phyloP scores from a whole-genome alignment of 2,329 filamentous ascomycete species.

The Fusarium agapanthi region DNA sequence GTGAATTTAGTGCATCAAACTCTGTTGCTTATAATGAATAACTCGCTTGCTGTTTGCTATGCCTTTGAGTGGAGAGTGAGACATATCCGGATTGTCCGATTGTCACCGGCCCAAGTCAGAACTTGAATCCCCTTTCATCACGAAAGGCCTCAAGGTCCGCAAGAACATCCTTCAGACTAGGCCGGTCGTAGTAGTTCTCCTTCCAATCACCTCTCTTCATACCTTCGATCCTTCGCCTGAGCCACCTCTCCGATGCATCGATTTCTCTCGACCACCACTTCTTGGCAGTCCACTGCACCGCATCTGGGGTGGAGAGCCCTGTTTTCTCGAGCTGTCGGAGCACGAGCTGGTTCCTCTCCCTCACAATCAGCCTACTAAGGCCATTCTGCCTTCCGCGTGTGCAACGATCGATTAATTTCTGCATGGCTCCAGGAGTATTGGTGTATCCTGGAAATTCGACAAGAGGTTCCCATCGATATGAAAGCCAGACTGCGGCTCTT shows the following conservation, averaged over 20 bases:
- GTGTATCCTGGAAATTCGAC: slow-evolving; percentile 65
- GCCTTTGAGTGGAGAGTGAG: background rate
- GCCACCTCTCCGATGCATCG: slow-evolving; percentile 56
- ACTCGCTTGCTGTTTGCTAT: background rate
- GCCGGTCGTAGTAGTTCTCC: slow-evolving; percentile 60
- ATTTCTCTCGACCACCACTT: slow-evolving; percentile 61
- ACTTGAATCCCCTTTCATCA: slow-evolving; percentile 26
- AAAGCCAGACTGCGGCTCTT: slow-evolving; percentile 65
- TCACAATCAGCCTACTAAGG: slow-evolving; percentile 55
- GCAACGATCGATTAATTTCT: slow-evolving; percentile 60
- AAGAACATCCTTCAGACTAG: slow-evolving; percentile 56
- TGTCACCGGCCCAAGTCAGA: slow-evolving; percentile 12
- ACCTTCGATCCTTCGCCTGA: slow-evolving; percentile 51
- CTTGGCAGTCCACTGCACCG: slow-evolving; percentile 50
- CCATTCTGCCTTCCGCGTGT: slow-evolving; percentile 58
- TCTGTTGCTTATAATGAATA: background rate
- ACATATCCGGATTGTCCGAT: background rate
- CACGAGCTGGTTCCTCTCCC: slow-evolving; percentile 57
- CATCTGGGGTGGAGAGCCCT: slow-evolving; percentile 47
- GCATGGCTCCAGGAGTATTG: slow-evolving; percentile 56
- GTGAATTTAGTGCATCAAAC: background rate
- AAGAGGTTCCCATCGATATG: slow-evolving; percentile 64
- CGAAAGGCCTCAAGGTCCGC: slow-evolving; percentile 44
- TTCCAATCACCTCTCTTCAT: slow-evolving; percentile 56
- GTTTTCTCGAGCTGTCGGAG: slow-evolving; percentile 48